Base-by-base conservation (phyloP, 352 stramenopile genomes). In the Proteromonas lacertae region DNA sequence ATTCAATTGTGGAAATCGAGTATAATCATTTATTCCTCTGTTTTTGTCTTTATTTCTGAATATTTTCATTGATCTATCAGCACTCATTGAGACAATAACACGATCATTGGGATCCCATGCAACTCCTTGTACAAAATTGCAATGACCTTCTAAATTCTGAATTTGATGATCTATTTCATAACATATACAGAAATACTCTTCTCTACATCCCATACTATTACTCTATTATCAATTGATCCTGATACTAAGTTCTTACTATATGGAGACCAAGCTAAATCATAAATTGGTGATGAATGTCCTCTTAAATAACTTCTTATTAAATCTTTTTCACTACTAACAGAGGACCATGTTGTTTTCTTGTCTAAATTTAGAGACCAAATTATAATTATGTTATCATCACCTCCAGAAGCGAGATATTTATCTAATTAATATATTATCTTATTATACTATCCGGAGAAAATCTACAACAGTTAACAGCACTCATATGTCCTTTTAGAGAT, bases 61-160 rank as follows among this genome's bases (percentile, higher is more conserved):
- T 16, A 79, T 59, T 40, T 64, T 53, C 22, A 66, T 72, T 21
- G 64, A 71, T 22, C 69, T 62, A 43, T 86, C 69, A 38, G 74
- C 75, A 43, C 67, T 65, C 24, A 73, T 59, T 2, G 70, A 76
- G 4, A 68, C 59, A 8, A 86, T 49, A 17, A 67, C 71, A 35
- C 77, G 57, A 19, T 66, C 71, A 4, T 72, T 54, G 7, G 70
- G 70, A 33, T 86, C 70, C 69, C 69, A 86, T 7, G 69, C 64
- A 6, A 67, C 65, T 25, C 70, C 70, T 43, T 83, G 69, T 23
- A 83, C 69, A 51, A 74, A 86, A 42, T 74, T 60, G 38, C 57
- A 69, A 51, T 83, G 69, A 38, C 79, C 66, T 32, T 9, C 9
- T 4, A 42, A 4, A 12, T 14, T 3, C 2, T 35, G 4, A 4